Base-by-base conservation (phyloP, 768 basidiomycete genomes). In the Boletus barrowsii region DNA sequence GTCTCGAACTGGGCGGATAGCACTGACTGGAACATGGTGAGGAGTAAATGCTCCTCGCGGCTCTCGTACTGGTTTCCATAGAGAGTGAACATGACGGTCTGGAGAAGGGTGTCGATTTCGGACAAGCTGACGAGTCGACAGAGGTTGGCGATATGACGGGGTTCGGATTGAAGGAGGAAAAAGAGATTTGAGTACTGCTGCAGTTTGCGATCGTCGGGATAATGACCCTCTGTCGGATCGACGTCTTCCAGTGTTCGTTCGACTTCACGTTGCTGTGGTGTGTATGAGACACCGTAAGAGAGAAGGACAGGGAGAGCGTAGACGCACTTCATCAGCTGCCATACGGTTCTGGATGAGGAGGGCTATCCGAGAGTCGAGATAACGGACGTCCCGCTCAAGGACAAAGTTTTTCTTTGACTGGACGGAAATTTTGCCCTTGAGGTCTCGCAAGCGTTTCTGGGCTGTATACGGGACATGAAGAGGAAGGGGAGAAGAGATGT, bases 321-420 rank as follows among this genome's bases (percentile, higher is more conserved):
- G 46, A 74, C 85, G 59, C 55, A 93, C 91, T 77, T 96, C 95
- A 62, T 97, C 95, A 54, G 90, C 81, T 45, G 91, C 95, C 92
- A 98, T 97, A 60, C 95, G 84, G 70, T 99, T 98, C 75, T 98
- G 95, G 65, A 99, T 99, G 62, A 99, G 82, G 39, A 99, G 79
- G 10, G 96, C 97, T 66, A 99, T 99, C 51, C 97, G 83, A 36
- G 91, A 92, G 76, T 99, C 97, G 41, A 99, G 85, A 71, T 98
- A 99, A 47, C 97, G 88, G 33, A 99, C 97, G 72, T 99, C 97
- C 42, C 97, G 88, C 71, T 99, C 97, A 11, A 99, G 83, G 39
- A 99, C 97, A 64, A 99, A 99, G 76, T 99, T 99, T 84, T 98
- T 98, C 82, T 99, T 99, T 51, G 93, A 95, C 75, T 98, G 97